Base-by-base conservation (phyloP, 2,329 filamentous ascomycete genomes). In the Clarireedia sp. region DNA sequence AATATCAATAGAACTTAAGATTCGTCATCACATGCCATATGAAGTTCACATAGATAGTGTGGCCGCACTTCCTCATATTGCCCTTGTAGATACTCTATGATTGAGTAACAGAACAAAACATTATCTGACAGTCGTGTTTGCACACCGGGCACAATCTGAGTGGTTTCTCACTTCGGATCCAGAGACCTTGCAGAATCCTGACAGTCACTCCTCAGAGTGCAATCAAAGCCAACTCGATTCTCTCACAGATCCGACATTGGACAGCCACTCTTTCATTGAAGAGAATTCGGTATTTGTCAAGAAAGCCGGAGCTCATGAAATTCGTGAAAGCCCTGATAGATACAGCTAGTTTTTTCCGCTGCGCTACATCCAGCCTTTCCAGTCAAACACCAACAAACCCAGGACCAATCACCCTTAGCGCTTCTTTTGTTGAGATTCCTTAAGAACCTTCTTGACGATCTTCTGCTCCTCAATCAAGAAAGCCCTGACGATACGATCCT, bases 401-500 rank as follows among this genome's bases (percentile, higher is more conserved):
- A 58, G 54, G 61, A 60, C 38, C 60, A 60, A 59, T 58, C 60
- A 49, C 50, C 51, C 59, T 63, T 68, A 68, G 64, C 61, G 64
- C 61, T 67, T 68, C 66, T 69, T 84, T 81, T 89, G 87, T 80
- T 95, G 89, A 63, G 82, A 84, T 83, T 97, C 92, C 88, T 96
- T 96, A 75, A 97, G 85, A 71, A 99, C 94, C 89, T 99, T 99
- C 90, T 99, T 99, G 78, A 99, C 94, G 71, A 99, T 97, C 89
- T 99, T 99, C 84, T 99, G 94, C 86, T 99, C 94, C 83, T 99
- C 95, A 67, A 99, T 97, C 75, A 99, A 80, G 87, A 99, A 99
- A 64, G 94, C 94, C 69, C 94, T 90, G 69, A 96, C 90, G 68
- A 99, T 89, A 70, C 94, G 88, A 82, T 99, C 94, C 77, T 92